phyloP scores from a whole-genome alignment of 352 stramenopile species.

The Peronospora destructor region DNA sequence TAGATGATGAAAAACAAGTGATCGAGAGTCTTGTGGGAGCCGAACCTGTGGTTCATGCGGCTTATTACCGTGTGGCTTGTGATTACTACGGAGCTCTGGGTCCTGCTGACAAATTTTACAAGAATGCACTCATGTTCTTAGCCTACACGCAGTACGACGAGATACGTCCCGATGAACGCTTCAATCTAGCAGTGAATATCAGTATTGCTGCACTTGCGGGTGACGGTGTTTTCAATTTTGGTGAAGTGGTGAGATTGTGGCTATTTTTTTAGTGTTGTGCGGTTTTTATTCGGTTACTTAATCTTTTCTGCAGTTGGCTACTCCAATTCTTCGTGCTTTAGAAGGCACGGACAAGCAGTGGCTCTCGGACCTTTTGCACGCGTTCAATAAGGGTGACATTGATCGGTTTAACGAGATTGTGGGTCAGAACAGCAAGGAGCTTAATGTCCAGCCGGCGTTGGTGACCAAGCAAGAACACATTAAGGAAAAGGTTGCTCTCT shows the following conservation, averaged over 20 bases:
- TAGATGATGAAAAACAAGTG: constrained; percentile 68
- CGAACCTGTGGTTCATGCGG: constrained; percentile 88
- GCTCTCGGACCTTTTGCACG: constrained; percentile 91
- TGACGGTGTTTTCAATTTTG: constrained; percentile 98
- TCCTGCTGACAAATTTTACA: constrained; percentile 95
- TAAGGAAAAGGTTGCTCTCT: constrained; percentile 96
- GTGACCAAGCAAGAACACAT: constrained; percentile 91
- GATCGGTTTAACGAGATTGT: constrained; percentile 89
- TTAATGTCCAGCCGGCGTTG: constrained; percentile 88
- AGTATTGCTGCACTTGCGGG: constrained; percentile 94
- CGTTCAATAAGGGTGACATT: constrained; percentile 94
- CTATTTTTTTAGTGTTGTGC: background rate
- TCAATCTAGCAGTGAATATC: constrained; percentile 90
- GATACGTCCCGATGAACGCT: constrained; percentile 73
- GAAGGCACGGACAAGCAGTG: constrained; percentile 89
- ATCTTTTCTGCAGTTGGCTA: constrained; percentile 59
- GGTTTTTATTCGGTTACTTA: constrained; percentile 1
- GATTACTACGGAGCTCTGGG: constrained; percentile 89
- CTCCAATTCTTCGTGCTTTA: constrained; percentile 88
- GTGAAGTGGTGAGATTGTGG: constrained; percentile 85
- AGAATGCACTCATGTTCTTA: constrained; percentile 93
- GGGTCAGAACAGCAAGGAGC: constrained; percentile 61
- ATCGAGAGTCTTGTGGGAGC: constrained; percentile 78
- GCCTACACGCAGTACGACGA: constrained; percentile 92
- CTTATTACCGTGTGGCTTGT: constrained; percentile 89